These are phyloP conservation scores for Termitomyces titanicus DNA, from an alignment of 768 basidiomycete genomes.

Conservation along the genomic window DNA sequence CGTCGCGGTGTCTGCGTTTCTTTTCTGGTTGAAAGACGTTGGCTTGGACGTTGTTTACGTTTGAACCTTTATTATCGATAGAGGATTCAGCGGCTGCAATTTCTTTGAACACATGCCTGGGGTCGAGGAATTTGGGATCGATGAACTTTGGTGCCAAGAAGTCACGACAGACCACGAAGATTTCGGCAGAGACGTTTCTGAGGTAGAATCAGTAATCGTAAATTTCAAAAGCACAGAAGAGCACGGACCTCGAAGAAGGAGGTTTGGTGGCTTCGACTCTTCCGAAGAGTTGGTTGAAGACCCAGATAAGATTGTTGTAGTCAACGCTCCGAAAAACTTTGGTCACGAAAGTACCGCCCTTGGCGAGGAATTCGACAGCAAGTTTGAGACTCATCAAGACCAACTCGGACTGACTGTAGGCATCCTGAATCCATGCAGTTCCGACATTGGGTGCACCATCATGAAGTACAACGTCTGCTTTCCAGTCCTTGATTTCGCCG, in stretches of 20 bases:
- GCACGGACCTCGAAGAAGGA: constrained; percentile 82
- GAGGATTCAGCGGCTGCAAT: constrained; percentile 44
- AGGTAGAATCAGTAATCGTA: constrained; percentile 3
- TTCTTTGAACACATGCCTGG: constrained; percentile 97
- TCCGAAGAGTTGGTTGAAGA: constrained; percentile 92
- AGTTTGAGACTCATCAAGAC: constrained; percentile 94
- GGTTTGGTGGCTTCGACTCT: constrained; percentile 99
- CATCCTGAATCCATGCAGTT: constrained; percentile 98
- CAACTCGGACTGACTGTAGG: constrained; percentile 94
- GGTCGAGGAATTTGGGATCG: constrained; percentile 97
- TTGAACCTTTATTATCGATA: constrained; percentile 47
- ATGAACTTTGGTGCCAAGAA: constrained; percentile 94
- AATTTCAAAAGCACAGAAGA: not conserved
- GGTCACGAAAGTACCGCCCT: constrained; percentile 94
- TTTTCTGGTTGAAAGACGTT: constrained; percentile 98
- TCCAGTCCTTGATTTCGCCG: constrained; percentile 94
- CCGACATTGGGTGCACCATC: constrained; percentile 99
- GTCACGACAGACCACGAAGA: constrained; percentile 96
- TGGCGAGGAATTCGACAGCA: constrained; percentile 89
- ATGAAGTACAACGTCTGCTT: constrained; percentile 96
- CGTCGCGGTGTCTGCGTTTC: constrained; percentile 88
- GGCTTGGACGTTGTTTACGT: constrained; percentile 67
- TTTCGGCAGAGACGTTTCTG: constrained; percentile 98
- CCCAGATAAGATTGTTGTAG: constrained; percentile 99
- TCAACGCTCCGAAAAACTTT: constrained; percentile 98